Conservation (phyloP, 805 yeast genomes). For the Gaillardinia entomophila region DNA sequence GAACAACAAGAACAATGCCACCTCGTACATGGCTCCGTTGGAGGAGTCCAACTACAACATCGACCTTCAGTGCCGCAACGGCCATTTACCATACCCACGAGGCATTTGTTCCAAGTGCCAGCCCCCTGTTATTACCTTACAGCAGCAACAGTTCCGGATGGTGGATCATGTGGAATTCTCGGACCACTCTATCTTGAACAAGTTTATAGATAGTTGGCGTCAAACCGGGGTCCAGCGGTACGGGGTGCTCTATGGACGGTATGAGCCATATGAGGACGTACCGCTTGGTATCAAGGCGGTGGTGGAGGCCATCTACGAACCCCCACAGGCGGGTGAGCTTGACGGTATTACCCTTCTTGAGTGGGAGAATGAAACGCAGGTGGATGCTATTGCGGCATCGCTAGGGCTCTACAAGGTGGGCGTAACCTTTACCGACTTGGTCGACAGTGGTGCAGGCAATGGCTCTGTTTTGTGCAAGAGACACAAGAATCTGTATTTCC, state of each 20-base stretch:
- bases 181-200: slow-evolving; percentile 64
- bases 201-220: slow-evolving; percentile 91
- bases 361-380: slow-evolving; percentile 51
- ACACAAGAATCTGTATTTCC: slow-evolving; percentile 84
- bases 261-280: slow-evolving; percentile 69
- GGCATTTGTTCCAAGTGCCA: slow-evolving; percentile 97
- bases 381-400: slow-evolving; percentile 47
- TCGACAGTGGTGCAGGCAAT: slow-evolving; percentile 80
- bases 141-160: slow-evolving; percentile 87
- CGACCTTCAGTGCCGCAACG: slow-evolving; percentile 58
- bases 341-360: slow-evolving; percentile 69
- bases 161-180: slow-evolving; percentile 96
- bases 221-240: slow-evolving; percentile 78
- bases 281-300: slow-evolving; percentile 93
- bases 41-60: slow-evolving; percentile 67
- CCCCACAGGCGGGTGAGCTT: slow-evolving; percentile 78
- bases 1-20: slow-evolving; percentile 50
- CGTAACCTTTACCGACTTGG: slow-evolving; percentile 79
- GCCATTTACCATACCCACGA: slow-evolving; percentile 90
- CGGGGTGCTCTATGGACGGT: slow-evolving; percentile 80
- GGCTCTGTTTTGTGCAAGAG: slow-evolving; percentile 91
- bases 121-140: slow-evolving; percentile 90
- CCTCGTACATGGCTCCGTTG: slow-evolving; percentile 69
- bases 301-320: slow-evolving; percentile 91
- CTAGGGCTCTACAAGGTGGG: slow-evolving; percentile 76